These are phyloP conservation scores for Colletotrichum falcatum DNA, from an alignment of 2,329 filamentous ascomycete genomes.

Conservation along the genomic window DNA sequence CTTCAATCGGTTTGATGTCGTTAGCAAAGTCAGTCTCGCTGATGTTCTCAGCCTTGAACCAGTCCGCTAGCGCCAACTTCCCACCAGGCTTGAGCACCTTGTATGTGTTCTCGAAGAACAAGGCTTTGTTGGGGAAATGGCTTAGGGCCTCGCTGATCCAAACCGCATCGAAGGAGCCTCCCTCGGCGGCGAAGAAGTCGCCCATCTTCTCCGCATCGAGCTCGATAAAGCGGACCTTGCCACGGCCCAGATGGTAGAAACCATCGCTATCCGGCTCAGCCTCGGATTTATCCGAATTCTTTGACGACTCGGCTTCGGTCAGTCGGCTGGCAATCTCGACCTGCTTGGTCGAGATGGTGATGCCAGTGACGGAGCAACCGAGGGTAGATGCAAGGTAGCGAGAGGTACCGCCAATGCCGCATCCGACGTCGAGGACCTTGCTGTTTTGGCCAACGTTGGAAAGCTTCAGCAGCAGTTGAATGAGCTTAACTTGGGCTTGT, in stretches of 20 bases:
- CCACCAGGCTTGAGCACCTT: slow-evolving; percentile 61
- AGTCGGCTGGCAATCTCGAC: slow-evolving; percentile 69
- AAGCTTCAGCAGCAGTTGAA: slow-evolving; percentile 63
- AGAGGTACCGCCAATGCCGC: slow-evolving; percentile 70
- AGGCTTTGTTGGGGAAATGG: slow-evolving; percentile 68
- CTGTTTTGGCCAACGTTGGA: slow-evolving; percentile 48
- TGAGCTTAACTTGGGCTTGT: slow-evolving; percentile 67
- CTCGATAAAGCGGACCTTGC: slow-evolving; percentile 66
- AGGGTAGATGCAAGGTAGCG: slow-evolving; percentile 65
- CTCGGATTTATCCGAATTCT: slow-evolving; percentile 23
- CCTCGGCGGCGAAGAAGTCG: slow-evolving; percentile 58
- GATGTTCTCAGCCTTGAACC: slow-evolving; percentile 67
- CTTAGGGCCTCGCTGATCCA: slow-evolving; percentile 73
- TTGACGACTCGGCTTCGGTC: slow-evolving; percentile 52
- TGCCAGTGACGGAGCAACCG: slow-evolving; percentile 66
- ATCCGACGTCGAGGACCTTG: slow-evolving; percentile 68
- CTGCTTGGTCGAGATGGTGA: slow-evolving; percentile 70
- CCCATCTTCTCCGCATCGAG: slow-evolving; percentile 72
- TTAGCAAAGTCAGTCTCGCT: slow-evolving; percentile 57
- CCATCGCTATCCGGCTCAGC: slow-evolving; percentile 46
- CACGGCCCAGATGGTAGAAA: slow-evolving; percentile 56
- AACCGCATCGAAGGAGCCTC: slow-evolving; percentile 63
- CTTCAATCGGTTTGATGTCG: slow-evolving; percentile 71
- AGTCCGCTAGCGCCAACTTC: slow-evolving; percentile 69
- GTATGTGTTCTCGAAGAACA: slow-evolving; percentile 67